Base-by-base conservation (phyloP, 2,329 filamentous ascomycete genomes). In the Aspergillus puulaauensis region DNA sequence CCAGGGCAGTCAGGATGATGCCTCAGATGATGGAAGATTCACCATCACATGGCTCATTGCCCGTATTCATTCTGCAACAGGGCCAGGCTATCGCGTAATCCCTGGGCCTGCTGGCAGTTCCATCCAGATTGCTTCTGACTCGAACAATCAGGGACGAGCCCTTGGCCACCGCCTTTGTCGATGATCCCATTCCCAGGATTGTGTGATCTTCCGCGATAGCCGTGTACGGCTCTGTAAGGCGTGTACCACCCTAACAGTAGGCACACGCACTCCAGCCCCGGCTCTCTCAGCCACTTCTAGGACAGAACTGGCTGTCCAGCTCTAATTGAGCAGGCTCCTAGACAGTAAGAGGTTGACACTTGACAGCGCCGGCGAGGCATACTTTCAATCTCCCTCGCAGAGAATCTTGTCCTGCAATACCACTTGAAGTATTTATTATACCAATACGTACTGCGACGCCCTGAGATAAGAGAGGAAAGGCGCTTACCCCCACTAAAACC, bases 201-300 rank as follows among this genome's bases (percentile, higher is more conserved):
- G 59, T 58, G 50, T 58, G 54, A 59, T 61, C 63, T 62, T 63
- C 65, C 65, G 65, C 65, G 65, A 66, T 67, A 66, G 63, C 65
- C 65, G 64, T 51, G 33, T 52, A 57, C 50, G 40, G 43, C 35
- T 31, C 17, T n/a, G 44, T 46, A 46, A 31, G n/a, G 33, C 35
- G 8, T 41, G 49, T 53, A 62, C 53, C 24, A 54, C 37, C 17
- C 48, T 51, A 41, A 39, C 40, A 57, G 57, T 58, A 66, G 60
- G 59, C 57, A 54, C 63, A 66, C 64, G 64, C 63, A 66, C 64
- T 64, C 63, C 60, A 27, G 17, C 35, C 41, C 12, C 44, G 21
- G 23, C 41, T 45, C 15, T n/a, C 15, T 9, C n/a, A 14, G 21
- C 23, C 27, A 64, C 3, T 21, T 21, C 21, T 21, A 21, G 21